Evolutionary conservation across 2,329 filamentous ascomycete genomes (phyloP).

Genomic region (Lecanosticta acicola): DNA sequence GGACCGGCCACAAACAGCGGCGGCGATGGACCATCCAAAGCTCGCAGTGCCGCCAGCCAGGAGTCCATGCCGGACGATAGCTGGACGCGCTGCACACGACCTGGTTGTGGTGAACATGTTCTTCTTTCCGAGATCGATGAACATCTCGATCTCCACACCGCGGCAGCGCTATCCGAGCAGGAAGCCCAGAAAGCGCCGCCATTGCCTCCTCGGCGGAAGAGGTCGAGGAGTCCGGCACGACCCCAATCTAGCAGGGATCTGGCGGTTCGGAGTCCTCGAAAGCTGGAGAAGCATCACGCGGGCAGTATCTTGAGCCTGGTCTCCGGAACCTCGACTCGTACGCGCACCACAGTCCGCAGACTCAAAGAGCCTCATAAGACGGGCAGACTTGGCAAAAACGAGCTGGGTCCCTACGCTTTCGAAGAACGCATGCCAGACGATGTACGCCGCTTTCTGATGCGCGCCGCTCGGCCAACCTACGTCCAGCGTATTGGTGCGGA

Average conservation of each 20-base stretch:
- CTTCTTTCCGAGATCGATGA: constrained; percentile 40
- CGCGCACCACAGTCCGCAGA: constrained; percentile 9
- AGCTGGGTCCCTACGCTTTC: constrained; percentile 45
- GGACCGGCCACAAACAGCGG: neutral
- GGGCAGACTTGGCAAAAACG: constrained; percentile 33
- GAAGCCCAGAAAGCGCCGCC: constrained; percentile 28
- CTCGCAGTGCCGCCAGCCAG: neutral
- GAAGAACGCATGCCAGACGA: constrained; percentile 43
- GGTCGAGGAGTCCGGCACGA: constrained; percentile 7
- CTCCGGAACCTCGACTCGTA: constrained; percentile 11
- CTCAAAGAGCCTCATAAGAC: constrained; percentile 12
- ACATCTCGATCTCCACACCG: constrained; percentile 42
- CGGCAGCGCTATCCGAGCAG: constrained; percentile 33
- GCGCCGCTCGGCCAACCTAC: constrained; percentile 36
- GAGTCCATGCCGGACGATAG: constrained; percentile 15
- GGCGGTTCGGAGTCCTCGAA: constrained; percentile 1
- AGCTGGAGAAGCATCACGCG: constrained; percentile 11
- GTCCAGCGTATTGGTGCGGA: constrained; percentile 40
- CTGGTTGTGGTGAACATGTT: constrained; percentile 41
- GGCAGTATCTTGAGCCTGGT: constrained; percentile 12
- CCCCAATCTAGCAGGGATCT: neutral
- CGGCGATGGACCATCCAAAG: neutral
- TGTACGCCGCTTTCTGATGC: constrained; percentile 38
- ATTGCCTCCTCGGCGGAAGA: constrained; percentile 11
- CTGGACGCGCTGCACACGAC: constrained; percentile 38